Conservation (phyloP, 495 filamentous ascomycete genomes). For the Aspergillus sparsus region DNA sequence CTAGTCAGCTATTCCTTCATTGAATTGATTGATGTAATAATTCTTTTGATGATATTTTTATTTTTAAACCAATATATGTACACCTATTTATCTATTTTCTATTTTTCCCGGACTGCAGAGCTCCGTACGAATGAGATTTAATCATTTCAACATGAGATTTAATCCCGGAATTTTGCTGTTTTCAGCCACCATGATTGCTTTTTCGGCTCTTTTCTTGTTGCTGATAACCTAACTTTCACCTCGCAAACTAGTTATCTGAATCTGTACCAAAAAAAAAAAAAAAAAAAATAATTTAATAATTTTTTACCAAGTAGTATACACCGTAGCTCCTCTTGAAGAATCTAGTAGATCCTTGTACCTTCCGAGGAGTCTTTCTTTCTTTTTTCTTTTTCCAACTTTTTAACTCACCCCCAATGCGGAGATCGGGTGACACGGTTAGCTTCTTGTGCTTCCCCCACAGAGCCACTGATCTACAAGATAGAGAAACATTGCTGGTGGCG, state of each 20-base stretch:
- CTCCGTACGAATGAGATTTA: too few relatives aligned
- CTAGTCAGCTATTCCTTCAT: too few relatives aligned
- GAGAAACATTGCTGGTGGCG: constrained; percentile 1
- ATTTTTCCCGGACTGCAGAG: too few relatives aligned
- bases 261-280: constrained; percentile 1
- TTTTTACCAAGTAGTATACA: neutral
- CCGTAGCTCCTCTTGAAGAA: neutral
- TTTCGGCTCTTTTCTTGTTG: neutral
- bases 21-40: too few relatives aligned
- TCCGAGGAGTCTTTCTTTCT: neutral
- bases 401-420: neutral
- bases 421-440: constrained; percentile 7
- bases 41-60: too few relatives aligned
- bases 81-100: too few relatives aligned
- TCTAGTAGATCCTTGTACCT: neutral
- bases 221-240: neutral
- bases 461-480: constrained; percentile 15
- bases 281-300: neutral
- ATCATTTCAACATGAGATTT: neutral
- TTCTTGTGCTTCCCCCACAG: constrained; percentile 6
- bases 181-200: neutral
- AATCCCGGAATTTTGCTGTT: constrained; percentile 6
- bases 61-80: too few relatives aligned
- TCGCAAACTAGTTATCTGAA: neutral
- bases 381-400: neutral